Base-by-base conservation (phyloP, 225 moss, liverwort and hornwort species). In the Bryum argenteum region DNA sequence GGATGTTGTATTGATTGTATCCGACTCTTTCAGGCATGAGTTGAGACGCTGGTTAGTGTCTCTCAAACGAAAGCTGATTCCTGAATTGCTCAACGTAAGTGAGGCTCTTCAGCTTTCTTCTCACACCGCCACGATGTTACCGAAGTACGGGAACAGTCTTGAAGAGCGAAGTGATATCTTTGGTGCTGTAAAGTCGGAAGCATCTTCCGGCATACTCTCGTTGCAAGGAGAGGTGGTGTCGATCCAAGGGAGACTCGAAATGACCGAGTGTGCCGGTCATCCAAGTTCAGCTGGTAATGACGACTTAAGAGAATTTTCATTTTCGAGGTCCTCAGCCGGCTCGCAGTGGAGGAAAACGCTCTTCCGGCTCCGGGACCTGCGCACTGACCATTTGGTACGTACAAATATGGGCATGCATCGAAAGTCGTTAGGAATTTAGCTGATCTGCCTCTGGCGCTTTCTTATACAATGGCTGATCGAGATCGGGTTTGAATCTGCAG, bases 171-270 rank as follows among this genome's bases (percentile, higher is more conserved):
- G 33, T 66, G 70, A 72, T 43, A 13, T 11, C 19, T 45, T 48
- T 23, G 52, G 60, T 67, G 67, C 58, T 42, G 73, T 61, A 45
- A 72, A 64, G n/a, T 48, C 61, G 58, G 83, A 83, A 63, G 63
- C 73, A 40, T 56, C 66, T 59, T 63, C 73, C 5, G 50, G 75
- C n/a, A 64, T 43, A 28, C 70, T 62, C 43, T 67, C 83, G 62
- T 81, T 81, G 70, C 83, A 87, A 81, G 87, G 87, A 65, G 81
- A 70, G 63, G 54, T 87, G 63, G 83, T 87, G n/a, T 84, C 83
- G 13, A 63, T 87, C 44, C 58, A 45, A 19, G 87, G 87, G 20
- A 74, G 74, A 53, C 69, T 87, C 17, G 87, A 83, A 76, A 40
- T 67, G 59, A 54, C 71, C 2, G 52, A 79, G 23, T 74, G 44